Conservation (phyloP, 73 alveolate species). For the Paramecium sonneborni region DNA sequence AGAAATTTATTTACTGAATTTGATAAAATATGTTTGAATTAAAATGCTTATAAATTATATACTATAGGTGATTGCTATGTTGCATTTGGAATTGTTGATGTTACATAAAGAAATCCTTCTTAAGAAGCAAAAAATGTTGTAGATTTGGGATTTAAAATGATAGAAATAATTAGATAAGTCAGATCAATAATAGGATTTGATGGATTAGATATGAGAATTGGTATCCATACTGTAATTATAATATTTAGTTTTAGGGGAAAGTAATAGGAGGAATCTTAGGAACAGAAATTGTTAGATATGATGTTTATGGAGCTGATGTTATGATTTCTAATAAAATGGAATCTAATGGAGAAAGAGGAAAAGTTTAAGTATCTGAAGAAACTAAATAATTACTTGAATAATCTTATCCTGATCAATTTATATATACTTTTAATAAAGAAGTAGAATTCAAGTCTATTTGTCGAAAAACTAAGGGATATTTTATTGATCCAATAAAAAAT, state of each 20-base stretch:
- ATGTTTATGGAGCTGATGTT: constrained; percentile 69
- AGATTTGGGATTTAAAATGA: constrained; percentile 86
- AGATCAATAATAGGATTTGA: constrained; percentile 78
- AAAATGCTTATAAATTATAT: constrained; percentile 82
- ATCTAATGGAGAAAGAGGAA: constrained; percentile 66
- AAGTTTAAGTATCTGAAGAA: constrained; percentile 47
- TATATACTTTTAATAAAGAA: constrained; percentile 8
- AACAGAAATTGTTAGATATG: constrained; percentile 66
- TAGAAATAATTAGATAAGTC: constrained; percentile 82
- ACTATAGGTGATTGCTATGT: constrained; percentile 94
- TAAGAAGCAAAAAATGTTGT: constrained; percentile 85
- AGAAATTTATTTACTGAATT: constrained; percentile 79
- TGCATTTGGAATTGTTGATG: constrained; percentile 86
- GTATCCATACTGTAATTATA: constrained; percentile 74
- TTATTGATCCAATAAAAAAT: background rate
- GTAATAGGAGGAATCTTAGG: constrained; percentile 66
- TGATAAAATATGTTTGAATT: constrained; percentile 78
- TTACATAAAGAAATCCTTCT: constrained; percentile 79
- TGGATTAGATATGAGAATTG: constrained; percentile 78
- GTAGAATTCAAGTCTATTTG: constrained; percentile 6
- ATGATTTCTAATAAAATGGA: constrained; percentile 67
- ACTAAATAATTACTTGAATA: constrained; percentile 41
- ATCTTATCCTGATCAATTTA: background rate
- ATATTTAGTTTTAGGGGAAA: constrained; percentile 9
- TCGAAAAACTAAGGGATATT: constrained; percentile 53